A percentile compares a stretch with the other conserved stretches of the same genome.
These are phyloP conservation scores for Leptodermis oblonga DNA, from an alignment of 257 asterid genomes.

Conservation along the genomic window DNA sequence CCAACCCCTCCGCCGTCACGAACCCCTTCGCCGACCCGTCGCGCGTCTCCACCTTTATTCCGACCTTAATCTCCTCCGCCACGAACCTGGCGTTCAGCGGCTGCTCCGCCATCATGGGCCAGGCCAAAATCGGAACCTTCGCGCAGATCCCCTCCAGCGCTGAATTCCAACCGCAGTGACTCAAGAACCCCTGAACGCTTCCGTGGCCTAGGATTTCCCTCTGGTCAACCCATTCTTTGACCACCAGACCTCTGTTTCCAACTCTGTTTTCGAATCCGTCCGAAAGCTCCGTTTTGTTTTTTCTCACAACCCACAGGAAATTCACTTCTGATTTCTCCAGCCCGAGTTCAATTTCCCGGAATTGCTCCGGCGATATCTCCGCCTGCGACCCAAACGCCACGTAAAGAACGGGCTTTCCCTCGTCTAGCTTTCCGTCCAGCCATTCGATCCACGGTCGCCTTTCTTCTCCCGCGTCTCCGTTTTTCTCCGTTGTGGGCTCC, in stretches of 20 bases:
- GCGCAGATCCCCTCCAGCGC: slow-evolving; percentile 67
- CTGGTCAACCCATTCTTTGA: slow-evolving; percentile 74
- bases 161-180: slow-evolving; percentile 83
- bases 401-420: slow-evolving; percentile 41
- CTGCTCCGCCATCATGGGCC: slow-evolving; percentile 91
- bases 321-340: slow-evolving; percentile 41
- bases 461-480: not conserved
- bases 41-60: slow-evolving; percentile 32
- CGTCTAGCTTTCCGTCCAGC: slow-evolving; percentile 42
- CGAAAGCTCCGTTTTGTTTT: not conserved
- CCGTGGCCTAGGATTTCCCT: slow-evolving; percentile 46
- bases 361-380: slow-evolving; percentile 36
- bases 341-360: slow-evolving; percentile 44
- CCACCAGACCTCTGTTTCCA: slow-evolving; percentile 42
- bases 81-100: slow-evolving; percentile 54
- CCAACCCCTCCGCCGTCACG: slow-evolving; percentile 47
- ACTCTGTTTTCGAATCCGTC: slow-evolving; percentile 34
- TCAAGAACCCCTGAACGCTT: slow-evolving; percentile 49
- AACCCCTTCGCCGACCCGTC: slow-evolving; percentile 50
- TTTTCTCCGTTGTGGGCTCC: not conserved
- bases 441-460: slow-evolving; percentile 47
- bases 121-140: slow-evolving; percentile 60
- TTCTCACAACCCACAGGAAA: slow-evolving; percentile 59
- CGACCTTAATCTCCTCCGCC: slow-evolving; percentile 56
- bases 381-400: slow-evolving; percentile 83